phyloP scores from a whole-genome alignment of 345 rosid species.

The Pelargonium nanum region DNA sequence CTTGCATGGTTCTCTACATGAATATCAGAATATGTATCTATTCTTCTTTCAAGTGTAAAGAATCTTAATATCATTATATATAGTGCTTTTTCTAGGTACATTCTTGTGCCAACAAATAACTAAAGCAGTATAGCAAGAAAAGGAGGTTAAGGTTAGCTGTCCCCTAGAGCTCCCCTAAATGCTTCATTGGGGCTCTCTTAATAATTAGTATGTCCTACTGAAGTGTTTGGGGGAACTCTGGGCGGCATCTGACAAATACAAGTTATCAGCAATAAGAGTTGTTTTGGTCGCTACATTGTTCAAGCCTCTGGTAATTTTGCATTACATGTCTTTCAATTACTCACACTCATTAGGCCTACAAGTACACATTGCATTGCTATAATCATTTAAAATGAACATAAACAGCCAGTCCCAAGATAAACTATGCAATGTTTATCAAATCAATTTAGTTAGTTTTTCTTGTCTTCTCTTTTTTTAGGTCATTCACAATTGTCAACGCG shows the following conservation, averaged over 20 bases:
- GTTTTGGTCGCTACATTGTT: not conserved
- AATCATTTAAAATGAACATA: no score
- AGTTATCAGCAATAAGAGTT: not conserved
- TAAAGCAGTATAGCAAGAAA: not conserved
- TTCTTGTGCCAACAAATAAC: not conserved
- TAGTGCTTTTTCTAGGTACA: constrained; percentile 1
- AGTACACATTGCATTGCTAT: no score
- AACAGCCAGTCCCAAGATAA: no score
- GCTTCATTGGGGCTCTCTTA: constrained; percentile 16
- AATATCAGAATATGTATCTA: no score
- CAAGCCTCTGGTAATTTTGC: not conserved
- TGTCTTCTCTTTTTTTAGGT: no score
- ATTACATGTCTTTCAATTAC: not conserved
- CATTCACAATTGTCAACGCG: no score
- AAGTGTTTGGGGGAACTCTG: constrained; percentile 27
- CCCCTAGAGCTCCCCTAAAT: constrained; percentile 16
- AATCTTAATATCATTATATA: no score
- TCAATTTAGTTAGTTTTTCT: no score
- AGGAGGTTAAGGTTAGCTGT: constrained; percentile 1
- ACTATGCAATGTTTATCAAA: no score
- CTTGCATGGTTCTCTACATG: no score
- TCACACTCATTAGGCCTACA: no score
- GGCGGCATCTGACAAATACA: constrained; percentile 13
- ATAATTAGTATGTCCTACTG: constrained; percentile 10
- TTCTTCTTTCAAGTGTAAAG: no score